These are phyloP conservation scores for Pythium sukuiense DNA, from an alignment of 352 stramenopile species.

Conservation along the genomic window DNA sequence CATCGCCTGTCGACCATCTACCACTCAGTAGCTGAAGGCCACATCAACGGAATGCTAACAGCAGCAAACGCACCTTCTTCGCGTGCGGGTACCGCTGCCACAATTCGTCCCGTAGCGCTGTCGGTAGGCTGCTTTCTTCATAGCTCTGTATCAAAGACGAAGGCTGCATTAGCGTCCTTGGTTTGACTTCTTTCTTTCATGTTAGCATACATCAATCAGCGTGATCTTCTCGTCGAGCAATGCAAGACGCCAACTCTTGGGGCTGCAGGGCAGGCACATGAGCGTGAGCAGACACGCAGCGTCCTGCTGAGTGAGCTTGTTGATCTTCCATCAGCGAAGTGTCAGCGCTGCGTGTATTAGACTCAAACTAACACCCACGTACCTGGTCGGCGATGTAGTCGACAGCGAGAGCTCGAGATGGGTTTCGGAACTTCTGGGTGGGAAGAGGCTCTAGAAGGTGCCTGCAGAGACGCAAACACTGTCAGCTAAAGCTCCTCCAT, in stretches of 20 bases:
- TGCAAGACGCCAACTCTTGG: constrained; percentile 46
- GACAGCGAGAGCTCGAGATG: constrained; percentile 39
- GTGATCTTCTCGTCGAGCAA: constrained; percentile 57
- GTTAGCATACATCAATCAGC: constrained; percentile 49
- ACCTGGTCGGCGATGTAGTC: constrained; percentile 76
- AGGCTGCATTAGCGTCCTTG: neutral
- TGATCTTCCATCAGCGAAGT: constrained; percentile 15
- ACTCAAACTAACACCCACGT: neutral
- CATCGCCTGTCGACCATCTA: constrained; percentile 39
- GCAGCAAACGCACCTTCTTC: constrained; percentile 38
- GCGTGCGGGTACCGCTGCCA: constrained; percentile 45
- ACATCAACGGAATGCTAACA: neutral
- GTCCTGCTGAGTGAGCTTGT: constrained; percentile 60
- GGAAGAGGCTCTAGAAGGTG: constrained; percentile 58
- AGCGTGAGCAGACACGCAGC: constrained; percentile 67
- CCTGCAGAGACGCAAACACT: constrained; percentile 20
- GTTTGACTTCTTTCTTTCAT: too few species aligned
- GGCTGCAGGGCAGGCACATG: constrained; percentile 47
- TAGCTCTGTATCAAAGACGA: constrained; percentile 39
- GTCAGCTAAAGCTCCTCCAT: neutral
- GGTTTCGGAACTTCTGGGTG: constrained; percentile 30
- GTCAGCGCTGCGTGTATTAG: neutral
- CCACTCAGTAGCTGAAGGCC: neutral
- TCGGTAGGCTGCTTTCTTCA: constrained; percentile 52
- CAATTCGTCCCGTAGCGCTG: constrained; percentile 40